These are phyloP conservation scores for Candida namnaoensis DNA, from an alignment of 805 yeast genomes.

Conservation along the genomic window DNA sequence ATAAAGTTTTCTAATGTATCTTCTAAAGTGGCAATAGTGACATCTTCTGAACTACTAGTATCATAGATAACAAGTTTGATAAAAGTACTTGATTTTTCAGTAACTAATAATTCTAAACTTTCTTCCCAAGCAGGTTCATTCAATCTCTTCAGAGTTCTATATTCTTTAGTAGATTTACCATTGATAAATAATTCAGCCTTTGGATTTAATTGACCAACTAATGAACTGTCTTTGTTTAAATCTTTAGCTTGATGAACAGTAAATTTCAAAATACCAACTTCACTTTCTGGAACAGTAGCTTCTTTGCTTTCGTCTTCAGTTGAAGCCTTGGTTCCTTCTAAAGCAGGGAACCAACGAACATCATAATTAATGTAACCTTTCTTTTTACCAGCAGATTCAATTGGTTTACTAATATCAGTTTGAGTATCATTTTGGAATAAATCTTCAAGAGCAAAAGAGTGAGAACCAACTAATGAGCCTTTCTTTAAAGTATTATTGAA, in stretches of 20 bases:
- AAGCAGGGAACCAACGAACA: slow-evolving; percentile 29
- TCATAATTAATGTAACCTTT: slow-evolving; percentile 58
- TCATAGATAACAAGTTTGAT: slow-evolving; percentile 55
- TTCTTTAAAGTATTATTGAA: slow-evolving; percentile 43
- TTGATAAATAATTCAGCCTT: slow-evolving; percentile 60
- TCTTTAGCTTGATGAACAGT: slow-evolving; percentile 51
- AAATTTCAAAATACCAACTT: slow-evolving; percentile 65
- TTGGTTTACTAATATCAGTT: slow-evolving; percentile 12
- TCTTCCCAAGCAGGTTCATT: slow-evolving; percentile 73
- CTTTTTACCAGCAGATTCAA: slow-evolving; percentile 35
- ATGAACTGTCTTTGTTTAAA: slow-evolving; percentile 42
- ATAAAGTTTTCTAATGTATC: slow-evolving; percentile 33
- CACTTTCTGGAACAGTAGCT: slow-evolving; percentile 38
- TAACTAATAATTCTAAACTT: slow-evolving; percentile 49
- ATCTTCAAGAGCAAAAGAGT: slow-evolving; percentile 48
- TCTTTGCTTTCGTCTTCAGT: slow-evolving; percentile 19
- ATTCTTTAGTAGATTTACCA: slow-evolving; percentile 42
- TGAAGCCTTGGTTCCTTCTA: slow-evolving; percentile 3
- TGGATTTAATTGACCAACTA: slow-evolving; percentile 41
- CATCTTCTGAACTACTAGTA: slow-evolving; percentile 35
- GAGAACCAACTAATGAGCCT: slow-evolving; percentile 40
- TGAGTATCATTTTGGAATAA: slow-evolving; percentile 45
- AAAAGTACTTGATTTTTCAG: slow-evolving; percentile 48
- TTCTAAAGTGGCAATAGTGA: slow-evolving; percentile 45
- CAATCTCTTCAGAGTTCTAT: slow-evolving; percentile 54